Conservation (phyloP, 345 rosid species). For the Corymbia maculata region DNA sequence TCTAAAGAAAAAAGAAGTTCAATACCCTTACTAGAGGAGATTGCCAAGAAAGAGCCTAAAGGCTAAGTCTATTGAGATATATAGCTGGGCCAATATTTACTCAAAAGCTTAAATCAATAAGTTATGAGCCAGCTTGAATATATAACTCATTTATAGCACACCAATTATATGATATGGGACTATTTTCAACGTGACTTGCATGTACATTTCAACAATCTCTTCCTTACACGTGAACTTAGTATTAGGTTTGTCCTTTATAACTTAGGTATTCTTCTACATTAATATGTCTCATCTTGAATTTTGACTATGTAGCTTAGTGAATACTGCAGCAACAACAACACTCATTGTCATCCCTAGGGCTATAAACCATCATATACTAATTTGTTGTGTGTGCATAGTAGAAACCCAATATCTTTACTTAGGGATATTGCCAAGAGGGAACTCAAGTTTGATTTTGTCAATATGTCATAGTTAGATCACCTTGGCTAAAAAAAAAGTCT, state of each 20-base stretch:
- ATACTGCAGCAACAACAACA: not conserved
- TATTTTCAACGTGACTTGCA: not conserved
- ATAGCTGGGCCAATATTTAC: not conserved
- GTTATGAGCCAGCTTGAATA: not conserved
- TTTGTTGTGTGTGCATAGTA: too few species aligned
- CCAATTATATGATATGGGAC: not conserved
- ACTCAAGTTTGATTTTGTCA: too few species aligned
- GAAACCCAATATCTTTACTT: too few species aligned
- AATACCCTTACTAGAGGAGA: not conserved
- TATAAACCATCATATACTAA: not conserved
- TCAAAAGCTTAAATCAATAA: not conserved
- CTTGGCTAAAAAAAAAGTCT: too few species aligned
- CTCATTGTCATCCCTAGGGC: not conserved
- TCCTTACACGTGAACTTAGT: not conserved
- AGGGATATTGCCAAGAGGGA: not conserved
- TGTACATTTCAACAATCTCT: not conserved
- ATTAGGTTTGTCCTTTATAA: not conserved
- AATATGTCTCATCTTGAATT: not conserved
- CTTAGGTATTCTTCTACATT: not conserved
- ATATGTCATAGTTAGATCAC: not conserved
- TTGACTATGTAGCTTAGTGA: not conserved
- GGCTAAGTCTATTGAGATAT: rapidly evolving
- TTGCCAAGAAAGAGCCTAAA: not conserved
- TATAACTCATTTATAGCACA: not conserved
- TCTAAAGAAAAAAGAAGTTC: not conserved